Evolutionary conservation across 768 basidiomycete genomes (phyloP).

Genomic region (Dentipellis fragilis): DNA sequence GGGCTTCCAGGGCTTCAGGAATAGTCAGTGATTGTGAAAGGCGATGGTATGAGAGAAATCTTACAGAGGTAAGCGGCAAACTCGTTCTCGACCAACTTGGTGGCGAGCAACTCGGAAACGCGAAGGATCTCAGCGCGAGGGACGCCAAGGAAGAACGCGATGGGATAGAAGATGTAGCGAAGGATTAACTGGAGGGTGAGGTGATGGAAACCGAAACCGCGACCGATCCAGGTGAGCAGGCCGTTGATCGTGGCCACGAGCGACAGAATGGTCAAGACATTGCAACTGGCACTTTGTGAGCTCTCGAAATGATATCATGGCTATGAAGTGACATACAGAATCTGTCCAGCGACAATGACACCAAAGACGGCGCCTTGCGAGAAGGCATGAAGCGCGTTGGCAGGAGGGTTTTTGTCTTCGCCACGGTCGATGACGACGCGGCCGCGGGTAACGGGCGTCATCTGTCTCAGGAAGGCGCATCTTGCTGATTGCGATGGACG

Average conservation of each 20-base stretch:
- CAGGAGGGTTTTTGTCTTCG: conserved; percentile 43
- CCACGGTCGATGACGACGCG: conserved; percentile 75
- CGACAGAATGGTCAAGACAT: conserved; percentile 77
- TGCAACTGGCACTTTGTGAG: conserved; percentile 37
- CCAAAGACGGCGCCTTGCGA: conserved; percentile 79
- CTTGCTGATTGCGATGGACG: conserved; percentile 88
- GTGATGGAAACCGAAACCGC: conserved; percentile 71
- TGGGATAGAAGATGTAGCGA: conserved; percentile 82
- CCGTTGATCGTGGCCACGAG: conserved; percentile 79
- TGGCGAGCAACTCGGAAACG: conserved; percentile 74
- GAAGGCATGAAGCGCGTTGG: conserved; percentile 85
- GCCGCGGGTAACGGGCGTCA: conserved; percentile 79
- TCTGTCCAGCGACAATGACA: conserved; percentile 78
- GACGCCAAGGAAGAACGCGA: conserved; percentile 75
- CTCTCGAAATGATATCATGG: background rate
- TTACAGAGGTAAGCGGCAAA: conserved; percentile 60
- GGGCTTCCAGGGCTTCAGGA: conserved; percentile 34
- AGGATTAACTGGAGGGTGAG: conserved; percentile 80
- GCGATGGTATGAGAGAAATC: conserved; percentile 3
- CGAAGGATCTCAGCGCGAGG: conserved; percentile 72
- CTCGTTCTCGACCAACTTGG: conserved; percentile 83
- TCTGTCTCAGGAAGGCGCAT: conserved; percentile 78
- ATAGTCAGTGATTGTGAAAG: conserved; percentile 8
- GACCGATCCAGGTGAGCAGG: conserved; percentile 81
- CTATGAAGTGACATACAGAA: conserved; percentile 42